Percentiles rank a stretch among this genome's conserved stretches.
Evolutionary conservation across 2,329 filamentous ascomycete species (phyloP).

Genomic region (Chaetomium globosum): DNA sequence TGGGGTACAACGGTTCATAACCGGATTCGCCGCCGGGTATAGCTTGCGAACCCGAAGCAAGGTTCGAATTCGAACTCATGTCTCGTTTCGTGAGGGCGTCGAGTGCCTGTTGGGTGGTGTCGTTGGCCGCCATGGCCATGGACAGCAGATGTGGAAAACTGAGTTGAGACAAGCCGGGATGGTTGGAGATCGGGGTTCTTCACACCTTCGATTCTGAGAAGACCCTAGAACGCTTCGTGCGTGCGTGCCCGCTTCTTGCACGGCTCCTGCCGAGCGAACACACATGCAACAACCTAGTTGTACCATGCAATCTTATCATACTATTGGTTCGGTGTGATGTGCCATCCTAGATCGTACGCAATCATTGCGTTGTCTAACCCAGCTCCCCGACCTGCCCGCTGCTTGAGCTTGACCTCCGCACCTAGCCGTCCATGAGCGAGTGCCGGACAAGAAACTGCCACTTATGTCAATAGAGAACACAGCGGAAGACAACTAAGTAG

Average conservation of each 20-base stretch:
- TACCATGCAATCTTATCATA: neutral
- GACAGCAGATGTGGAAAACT: neutral
- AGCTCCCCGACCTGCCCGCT: too few species aligned
- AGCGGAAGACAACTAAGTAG: too few species aligned
- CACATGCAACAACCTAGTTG: too few species aligned
- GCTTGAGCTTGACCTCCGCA: neutral
- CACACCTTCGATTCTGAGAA: too few species aligned
- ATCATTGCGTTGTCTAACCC: constrained; percentile 9
- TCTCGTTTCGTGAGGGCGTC: neutral
- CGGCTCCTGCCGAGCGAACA: too few species aligned
- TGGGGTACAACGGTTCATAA: constrained; percentile 41
- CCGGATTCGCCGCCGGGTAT: constrained; percentile 20
- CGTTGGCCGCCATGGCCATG: constrained; percentile 1
- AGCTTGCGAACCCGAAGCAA: neutral
- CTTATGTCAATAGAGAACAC: too few species aligned
- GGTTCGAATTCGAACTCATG: neutral
- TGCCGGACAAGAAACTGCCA: too few species aligned
- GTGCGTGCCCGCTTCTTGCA: neutral
- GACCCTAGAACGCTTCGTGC: constrained; percentile 1
- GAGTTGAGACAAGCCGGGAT: neutral
- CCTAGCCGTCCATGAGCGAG: neutral
- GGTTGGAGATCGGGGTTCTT: neutral
- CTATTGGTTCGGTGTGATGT: constrained; percentile 10
- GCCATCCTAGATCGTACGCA: constrained; percentile 11
- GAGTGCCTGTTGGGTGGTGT: constrained; percentile 6